phyloP scores from a whole-genome alignment of 2,329 filamentous ascomycete genomes.

The Fusarium cicatricum region DNA sequence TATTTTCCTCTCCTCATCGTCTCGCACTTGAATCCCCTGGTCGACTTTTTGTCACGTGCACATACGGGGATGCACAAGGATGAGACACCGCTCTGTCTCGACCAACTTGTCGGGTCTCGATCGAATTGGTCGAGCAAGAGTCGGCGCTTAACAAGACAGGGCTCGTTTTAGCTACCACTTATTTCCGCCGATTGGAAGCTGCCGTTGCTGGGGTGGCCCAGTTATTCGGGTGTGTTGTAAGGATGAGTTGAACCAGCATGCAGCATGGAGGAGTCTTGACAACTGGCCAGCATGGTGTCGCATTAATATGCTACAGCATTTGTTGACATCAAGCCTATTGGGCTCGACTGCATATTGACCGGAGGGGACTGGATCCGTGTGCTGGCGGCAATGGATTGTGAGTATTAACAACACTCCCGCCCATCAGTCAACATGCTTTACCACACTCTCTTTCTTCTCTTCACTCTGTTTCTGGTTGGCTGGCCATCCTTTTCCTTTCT shows the following conservation, averaged over 20 bases:
- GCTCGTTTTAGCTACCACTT: slow-evolving; percentile 1
- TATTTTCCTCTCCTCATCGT: too few relatives aligned
- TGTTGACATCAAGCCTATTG: slow-evolving; percentile 27
- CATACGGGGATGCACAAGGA: slow-evolving; percentile 12
- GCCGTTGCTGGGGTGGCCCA: slow-evolving; percentile 9
- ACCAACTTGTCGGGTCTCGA: neutral
- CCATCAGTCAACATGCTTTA: neutral
- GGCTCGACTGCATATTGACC: neutral
- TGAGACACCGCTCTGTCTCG: slow-evolving; percentile 1
- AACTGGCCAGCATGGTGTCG: slow-evolving; percentile 21
- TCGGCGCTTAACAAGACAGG: slow-evolving; percentile 25
- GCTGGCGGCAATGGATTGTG: neutral
- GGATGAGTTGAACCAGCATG: slow-evolving; percentile 28
- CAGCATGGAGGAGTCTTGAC: slow-evolving; percentile 28
- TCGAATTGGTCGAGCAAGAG: slow-evolving; percentile 10
- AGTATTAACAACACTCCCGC: slow-evolving; percentile 7
- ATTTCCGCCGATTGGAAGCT: slow-evolving; percentile 8
- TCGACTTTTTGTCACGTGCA: too few relatives aligned
- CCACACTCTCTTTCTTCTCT: neutral
- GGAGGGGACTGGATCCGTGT: slow-evolving; percentile 3
- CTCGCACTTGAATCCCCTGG: too few relatives aligned
- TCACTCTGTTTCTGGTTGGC: neutral
- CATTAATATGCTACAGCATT: slow-evolving; percentile 8
- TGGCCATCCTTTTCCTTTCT: slow-evolving; percentile 8
- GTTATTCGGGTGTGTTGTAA: slow-evolving; percentile 32